phyloP scores from a whole-genome alignment of 768 basidiomycete genomes.

The Pluteus cervinus region DNA sequence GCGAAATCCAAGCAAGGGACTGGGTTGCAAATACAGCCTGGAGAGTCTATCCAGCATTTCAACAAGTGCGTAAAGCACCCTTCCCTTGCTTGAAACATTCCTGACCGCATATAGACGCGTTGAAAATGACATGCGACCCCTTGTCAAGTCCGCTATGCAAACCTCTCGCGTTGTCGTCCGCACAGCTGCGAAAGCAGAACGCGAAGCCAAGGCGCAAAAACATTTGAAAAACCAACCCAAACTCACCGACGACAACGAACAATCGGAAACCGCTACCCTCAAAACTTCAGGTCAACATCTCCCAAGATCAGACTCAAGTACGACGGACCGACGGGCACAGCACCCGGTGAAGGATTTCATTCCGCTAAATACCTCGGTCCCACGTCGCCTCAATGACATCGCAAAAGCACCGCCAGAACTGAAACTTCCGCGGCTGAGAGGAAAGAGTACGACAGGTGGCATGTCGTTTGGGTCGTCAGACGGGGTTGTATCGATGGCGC shows the following conservation, averaged over 20 bases:
- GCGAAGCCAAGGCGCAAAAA: conserved; percentile 20
- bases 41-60: conserved; percentile 73
- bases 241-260: not conserved
- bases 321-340: conserved; percentile 19
- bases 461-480: conserved; percentile 23
- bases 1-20: conserved; percentile 17
- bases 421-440: conserved; percentile 44
- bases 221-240: conserved; percentile 12
- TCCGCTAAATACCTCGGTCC: conserved; percentile 43
- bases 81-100: not conserved
- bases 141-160: conserved; percentile 56
- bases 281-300: conserved; percentile 8
- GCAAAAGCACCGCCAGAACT: conserved; percentile 63
- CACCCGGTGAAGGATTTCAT: conserved; percentile 42
- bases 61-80: conserved; percentile 46
- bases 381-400: conserved; percentile 66
- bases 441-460: conserved; percentile 9
- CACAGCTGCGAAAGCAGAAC: conserved; percentile 33
- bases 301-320: conserved; percentile 7
- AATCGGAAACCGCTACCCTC: conserved; percentile 2
- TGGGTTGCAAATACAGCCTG: conserved; percentile 46
- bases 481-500: conserved; percentile 64
- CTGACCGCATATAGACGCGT: conserved; percentile 47
- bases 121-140: conserved; percentile 62
- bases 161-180: conserved; percentile 47